Percentiles rank a stretch among this genome's conserved stretches.
phyloP scores from a whole-genome alignment of 1,284 basidiomycete genomes.

The Ustilago trichophora region DNA sequence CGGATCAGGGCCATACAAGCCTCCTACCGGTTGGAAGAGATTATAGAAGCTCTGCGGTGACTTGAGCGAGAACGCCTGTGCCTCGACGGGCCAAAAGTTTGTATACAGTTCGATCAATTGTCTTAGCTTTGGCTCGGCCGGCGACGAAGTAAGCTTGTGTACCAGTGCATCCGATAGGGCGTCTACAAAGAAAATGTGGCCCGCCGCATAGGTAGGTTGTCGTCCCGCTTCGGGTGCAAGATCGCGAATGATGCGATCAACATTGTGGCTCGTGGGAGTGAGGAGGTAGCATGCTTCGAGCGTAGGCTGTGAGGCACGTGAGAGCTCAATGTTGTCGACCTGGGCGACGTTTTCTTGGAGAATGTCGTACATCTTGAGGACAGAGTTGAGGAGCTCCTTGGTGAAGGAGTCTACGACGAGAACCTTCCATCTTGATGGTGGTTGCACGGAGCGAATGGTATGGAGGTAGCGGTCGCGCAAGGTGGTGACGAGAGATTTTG shows the following conservation, averaged over 20 bases:
- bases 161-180: constrained; percentile 70
- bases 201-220: constrained; percentile 78
- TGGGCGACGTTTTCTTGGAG: constrained; percentile 63
- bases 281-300: constrained; percentile 76
- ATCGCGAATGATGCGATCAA: constrained; percentile 80
- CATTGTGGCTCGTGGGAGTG: constrained; percentile 92
- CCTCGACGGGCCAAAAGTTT: constrained; percentile 59
- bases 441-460: constrained; percentile 63
- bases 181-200: constrained; percentile 94
- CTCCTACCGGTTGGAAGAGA: constrained; percentile 44
- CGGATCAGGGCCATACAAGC: constrained; percentile 70
- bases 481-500: constrained; percentile 45
- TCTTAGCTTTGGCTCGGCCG: constrained; percentile 58
- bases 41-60: constrained; percentile 50
- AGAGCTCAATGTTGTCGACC: constrained; percentile 63
- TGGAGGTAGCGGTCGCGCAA: constrained; percentile 57
- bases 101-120: constrained; percentile 65
- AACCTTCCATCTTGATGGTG: constrained; percentile 81
- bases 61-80: constrained; percentile 61
- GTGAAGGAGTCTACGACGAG: constrained; percentile 93
- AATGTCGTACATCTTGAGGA: constrained; percentile 80
- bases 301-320: constrained; percentile 45
- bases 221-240: constrained; percentile 43
- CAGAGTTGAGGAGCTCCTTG: constrained; percentile 82
- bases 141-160: constrained; percentile 59